Evolutionary conservation across 805 yeast genomes (phyloP).

Genomic region (Debaryomyces prosopidis): DNA sequence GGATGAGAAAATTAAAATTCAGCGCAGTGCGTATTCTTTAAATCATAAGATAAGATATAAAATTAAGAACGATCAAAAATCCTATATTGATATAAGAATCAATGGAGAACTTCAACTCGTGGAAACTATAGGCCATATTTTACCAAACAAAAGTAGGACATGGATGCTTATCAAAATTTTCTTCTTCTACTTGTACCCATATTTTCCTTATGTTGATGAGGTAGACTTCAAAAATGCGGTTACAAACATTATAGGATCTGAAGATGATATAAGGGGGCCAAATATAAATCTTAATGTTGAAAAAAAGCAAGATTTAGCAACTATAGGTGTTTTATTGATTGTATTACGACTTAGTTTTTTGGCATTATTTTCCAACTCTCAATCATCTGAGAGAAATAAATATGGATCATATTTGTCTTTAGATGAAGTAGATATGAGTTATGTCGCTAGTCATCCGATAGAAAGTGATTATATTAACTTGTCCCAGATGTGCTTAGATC

Average conservation of each 20-base stretch:
- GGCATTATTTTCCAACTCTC: too few relatives aligned
- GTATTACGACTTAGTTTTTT: too few relatives aligned
- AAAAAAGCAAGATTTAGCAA: conserved; percentile 32
- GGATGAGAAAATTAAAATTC: too few relatives aligned
- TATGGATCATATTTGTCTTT: too few relatives aligned
- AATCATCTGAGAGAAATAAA: too few relatives aligned
- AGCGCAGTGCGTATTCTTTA: neutral
- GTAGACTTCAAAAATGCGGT: conserved; percentile 1
- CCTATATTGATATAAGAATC: too few relatives aligned
- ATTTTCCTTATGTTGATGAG: conserved; percentile 7
- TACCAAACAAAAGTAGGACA: conserved; percentile 1
- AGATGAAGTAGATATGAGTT: too few relatives aligned
- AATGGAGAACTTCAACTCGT: too few relatives aligned
- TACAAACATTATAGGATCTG: conserved; percentile 1
- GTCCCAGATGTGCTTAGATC: conserved; percentile 54
- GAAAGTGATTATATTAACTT: too few relatives aligned
- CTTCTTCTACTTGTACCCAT: conserved; percentile 4
- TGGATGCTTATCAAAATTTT: conserved; percentile 2
- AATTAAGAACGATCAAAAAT: too few relatives aligned
- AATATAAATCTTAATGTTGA: conserved; percentile 21
- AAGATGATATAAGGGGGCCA: neutral
- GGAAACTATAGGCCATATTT: conserved; percentile 1
- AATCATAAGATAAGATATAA: too few relatives aligned
- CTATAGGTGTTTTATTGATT: conserved; percentile 32
- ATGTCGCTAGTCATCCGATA: too few relatives aligned